A percentile compares a stretch with the other conserved stretches of the same genome.
These are phyloP conservation scores for Cyberlindnera subsufficiens DNA, from an alignment of 805 yeast genomes.

Conservation along the genomic window DNA sequence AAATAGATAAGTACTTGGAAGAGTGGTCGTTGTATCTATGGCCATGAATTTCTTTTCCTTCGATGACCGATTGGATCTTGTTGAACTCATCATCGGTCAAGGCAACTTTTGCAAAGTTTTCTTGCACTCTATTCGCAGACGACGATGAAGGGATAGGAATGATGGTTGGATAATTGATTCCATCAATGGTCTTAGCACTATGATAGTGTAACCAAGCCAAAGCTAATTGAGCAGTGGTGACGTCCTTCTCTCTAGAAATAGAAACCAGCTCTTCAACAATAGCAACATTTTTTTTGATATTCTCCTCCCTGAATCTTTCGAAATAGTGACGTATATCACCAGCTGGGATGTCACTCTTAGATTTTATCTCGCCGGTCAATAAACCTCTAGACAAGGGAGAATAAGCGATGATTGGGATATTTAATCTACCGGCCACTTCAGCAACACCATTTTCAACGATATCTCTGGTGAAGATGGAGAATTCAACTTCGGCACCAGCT, in stretches of 20 bases:
- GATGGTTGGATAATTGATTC: constrained; percentile 41
- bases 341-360: constrained; percentile 41
- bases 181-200: constrained; percentile 21
- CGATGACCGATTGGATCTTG: constrained; percentile 33
- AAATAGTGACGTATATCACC: constrained; percentile 48
- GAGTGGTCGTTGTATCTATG: constrained; percentile 40
- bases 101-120: constrained; percentile 44
- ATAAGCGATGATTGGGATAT: constrained; percentile 69
- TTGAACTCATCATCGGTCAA: constrained; percentile 53
- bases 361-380: constrained; percentile 55
- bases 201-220: constrained; percentile 57
- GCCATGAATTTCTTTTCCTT: constrained; percentile 45
- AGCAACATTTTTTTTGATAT: constrained; percentile 46
- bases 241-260: constrained; percentile 39
- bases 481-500: constrained; percentile 71
- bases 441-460: constrained; percentile 58
- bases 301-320: constrained; percentile 58
- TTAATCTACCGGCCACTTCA: constrained; percentile 47
- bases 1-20: constrained; percentile 5
- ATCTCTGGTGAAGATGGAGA: constrained; percentile 65
- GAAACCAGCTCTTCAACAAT: constrained; percentile 45
- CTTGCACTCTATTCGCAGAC: constrained; percentile 49
- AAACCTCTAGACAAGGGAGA: constrained; percentile 82
- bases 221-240: constrained; percentile 62
- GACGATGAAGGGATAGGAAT: constrained; percentile 83